Conservation (phyloP, 805 yeast genomes). For the Tetrapisispora nanseiensis region DNA sequence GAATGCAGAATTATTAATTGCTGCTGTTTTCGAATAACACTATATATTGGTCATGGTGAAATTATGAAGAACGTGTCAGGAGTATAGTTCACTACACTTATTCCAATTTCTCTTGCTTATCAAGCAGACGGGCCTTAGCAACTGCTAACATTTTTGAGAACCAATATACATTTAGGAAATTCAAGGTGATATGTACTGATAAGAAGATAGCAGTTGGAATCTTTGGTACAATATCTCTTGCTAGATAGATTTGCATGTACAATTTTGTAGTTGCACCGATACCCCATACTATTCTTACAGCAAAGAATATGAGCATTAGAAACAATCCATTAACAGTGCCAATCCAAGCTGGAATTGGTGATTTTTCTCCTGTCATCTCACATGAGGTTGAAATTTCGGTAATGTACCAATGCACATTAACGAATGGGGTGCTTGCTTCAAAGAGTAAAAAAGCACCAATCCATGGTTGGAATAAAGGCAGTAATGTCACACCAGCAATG, state of each 20-base stretch:
- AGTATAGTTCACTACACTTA: too few species aligned
- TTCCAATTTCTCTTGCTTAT: neutral
- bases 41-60: too few species aligned
- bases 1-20: too few species aligned
- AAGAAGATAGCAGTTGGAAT: conserved; percentile 42
- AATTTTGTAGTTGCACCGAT: conserved; percentile 54
- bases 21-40: too few species aligned
- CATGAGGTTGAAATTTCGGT: conserved; percentile 4
- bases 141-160: conserved; percentile 74
- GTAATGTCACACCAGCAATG: conserved; percentile 53
- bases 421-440: conserved; percentile 88
- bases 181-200: conserved; percentile 50
- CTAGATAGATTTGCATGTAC: conserved; percentile 37
- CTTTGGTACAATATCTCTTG: conserved; percentile 36
- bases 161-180: conserved; percentile 72
- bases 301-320: conserved; percentile 61
- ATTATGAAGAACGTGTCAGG: too few species aligned
- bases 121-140: conserved; percentile 22
- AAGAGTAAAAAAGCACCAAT: conserved; percentile 72
- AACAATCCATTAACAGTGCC: conserved; percentile 62
- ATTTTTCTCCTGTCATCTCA: neutral
- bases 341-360: conserved; percentile 39
- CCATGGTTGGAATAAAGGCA: conserved; percentile 73
- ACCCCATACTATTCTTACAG: conserved; percentile 81
- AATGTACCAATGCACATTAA: conserved; percentile 73